Base-by-base conservation (phyloP, 169 alveolate species). In the Pseudocohnilembus persalinus region DNA sequence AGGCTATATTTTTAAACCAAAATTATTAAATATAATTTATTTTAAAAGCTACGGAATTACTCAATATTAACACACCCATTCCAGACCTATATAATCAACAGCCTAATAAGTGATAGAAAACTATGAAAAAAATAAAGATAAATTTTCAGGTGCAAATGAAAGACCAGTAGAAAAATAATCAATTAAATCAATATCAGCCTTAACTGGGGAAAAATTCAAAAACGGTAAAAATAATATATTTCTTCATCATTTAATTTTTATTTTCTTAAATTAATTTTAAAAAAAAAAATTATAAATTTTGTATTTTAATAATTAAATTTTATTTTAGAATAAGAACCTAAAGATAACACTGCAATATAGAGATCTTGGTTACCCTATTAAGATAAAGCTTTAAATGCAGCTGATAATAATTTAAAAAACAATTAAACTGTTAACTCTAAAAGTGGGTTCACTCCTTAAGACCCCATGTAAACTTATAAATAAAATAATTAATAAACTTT, bases 161-260 rank as follows among this genome's bases (percentile, higher is more conserved):
- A 73, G 90, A 80, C 87, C 83, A 35, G 73, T 77, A 11, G 73
- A 79, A 35, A 49, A 79, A 79, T 74, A 79, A 31, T 77, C 87
- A 20, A 34, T 81, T 16, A 85, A 80, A 80, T 78, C 80, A 83
- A 85, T 85, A 6, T 80, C 87, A 34, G 90, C 80, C 1, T 68
- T 85, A 28, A 85, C 90, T 35, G 90, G 87, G 25, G 90, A 85
- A 74, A 85, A 85, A 81, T 85, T 74, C 49, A 85, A 83, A 85
- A 74, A 85, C 33, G 78, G 83, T 83, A 83, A 34, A 0, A 68
- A 72, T 72, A 28, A n/a, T n/a, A n/a, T n/a, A n/a, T n/a, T n/a
- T n/a, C n/a, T n/a, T n/a, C n/a, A n/a, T n/a, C n/a, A n/a, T n/a
- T n/a, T n/a, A n/a, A n/a, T n/a, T 25, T 27, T 11, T 49, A 49